Evolutionary conservation across 495 filamentous ascomycete genomes (phyloP).

Genomic region (Aspergillus kassunensis): DNA sequence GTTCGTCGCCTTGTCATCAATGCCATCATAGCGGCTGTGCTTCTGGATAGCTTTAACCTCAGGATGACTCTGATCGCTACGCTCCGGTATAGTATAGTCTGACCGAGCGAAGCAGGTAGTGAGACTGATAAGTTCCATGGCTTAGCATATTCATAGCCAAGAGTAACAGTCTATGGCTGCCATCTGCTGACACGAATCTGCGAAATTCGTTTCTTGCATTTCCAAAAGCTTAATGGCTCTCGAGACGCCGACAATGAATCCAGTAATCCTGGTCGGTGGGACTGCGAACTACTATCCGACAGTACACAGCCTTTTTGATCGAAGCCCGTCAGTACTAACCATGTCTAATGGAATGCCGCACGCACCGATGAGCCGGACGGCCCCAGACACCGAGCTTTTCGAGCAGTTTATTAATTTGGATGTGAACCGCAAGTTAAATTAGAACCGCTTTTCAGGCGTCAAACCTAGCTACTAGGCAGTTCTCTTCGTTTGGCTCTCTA

Average conservation of each 20-base stretch:
- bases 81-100: neutral
- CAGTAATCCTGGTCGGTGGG: neutral
- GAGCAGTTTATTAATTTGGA: too few species aligned
- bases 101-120: neutral
- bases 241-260: too few species aligned
- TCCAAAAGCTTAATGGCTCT: neutral
- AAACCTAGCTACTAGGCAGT: too few species aligned
- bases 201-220: neutral
- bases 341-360: too few species aligned
- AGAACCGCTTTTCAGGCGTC: too few species aligned
- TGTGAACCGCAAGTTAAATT: too few species aligned
- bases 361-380: too few species aligned
- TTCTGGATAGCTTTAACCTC: neutral
- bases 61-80: neutral
- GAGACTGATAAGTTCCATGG: neutral
- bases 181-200: neutral
- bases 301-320: neutral
- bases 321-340: neutral
- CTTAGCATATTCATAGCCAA: neutral
- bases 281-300: neutral
- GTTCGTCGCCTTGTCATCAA: constrained; percentile 2
- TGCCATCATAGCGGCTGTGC: constrained; percentile 8
- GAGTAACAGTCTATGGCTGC: neutral
- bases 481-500: too few species aligned
- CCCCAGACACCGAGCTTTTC: too few species aligned